These are phyloP conservation scores for Russula emetica DNA, from an alignment of 768 basidiomycete species.

Conservation along the genomic window DNA sequence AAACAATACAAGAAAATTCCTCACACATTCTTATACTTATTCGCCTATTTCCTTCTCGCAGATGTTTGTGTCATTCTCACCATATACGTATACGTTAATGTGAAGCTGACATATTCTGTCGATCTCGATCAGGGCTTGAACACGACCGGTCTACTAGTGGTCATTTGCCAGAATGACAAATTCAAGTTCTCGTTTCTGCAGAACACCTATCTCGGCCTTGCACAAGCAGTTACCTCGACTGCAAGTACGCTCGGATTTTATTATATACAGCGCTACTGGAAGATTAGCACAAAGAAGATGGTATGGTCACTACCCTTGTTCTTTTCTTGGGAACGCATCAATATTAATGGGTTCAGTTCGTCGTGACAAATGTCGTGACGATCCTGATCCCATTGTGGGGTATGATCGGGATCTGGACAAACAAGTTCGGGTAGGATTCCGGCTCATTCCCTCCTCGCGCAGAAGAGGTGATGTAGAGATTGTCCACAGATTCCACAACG, in stretches of 20 bases:
- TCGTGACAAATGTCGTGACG: constrained; percentile 71
- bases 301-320: constrained; percentile 30
- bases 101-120: not conserved
- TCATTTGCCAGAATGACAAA: constrained; percentile 76
- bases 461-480: not conserved
- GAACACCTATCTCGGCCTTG: constrained; percentile 72
- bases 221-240: constrained; percentile 73
- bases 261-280: constrained; percentile 78
- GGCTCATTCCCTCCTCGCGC: not conserved
- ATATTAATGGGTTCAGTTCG: constrained; percentile 45
- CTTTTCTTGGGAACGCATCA: not conserved
- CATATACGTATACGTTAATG: not conserved
- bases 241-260: constrained; percentile 69
- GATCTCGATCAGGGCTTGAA: constrained; percentile 56
- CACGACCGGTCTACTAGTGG: constrained; percentile 70
- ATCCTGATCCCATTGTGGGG: constrained; percentile 82
- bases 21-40: constrained; percentile 76
- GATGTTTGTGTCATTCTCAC: constrained; percentile 46
- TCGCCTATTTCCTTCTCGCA: constrained; percentile 73
- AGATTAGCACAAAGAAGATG: constrained; percentile 79
- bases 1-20: constrained; percentile 76
- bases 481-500: constrained; percentile 54
- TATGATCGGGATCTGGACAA: constrained; percentile 81
- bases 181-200: constrained; percentile 78
- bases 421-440: constrained; percentile 57